phyloP scores from a whole-genome alignment of 495 filamentous ascomycete genomes.

The Antarctomyces pellizariae region DNA sequence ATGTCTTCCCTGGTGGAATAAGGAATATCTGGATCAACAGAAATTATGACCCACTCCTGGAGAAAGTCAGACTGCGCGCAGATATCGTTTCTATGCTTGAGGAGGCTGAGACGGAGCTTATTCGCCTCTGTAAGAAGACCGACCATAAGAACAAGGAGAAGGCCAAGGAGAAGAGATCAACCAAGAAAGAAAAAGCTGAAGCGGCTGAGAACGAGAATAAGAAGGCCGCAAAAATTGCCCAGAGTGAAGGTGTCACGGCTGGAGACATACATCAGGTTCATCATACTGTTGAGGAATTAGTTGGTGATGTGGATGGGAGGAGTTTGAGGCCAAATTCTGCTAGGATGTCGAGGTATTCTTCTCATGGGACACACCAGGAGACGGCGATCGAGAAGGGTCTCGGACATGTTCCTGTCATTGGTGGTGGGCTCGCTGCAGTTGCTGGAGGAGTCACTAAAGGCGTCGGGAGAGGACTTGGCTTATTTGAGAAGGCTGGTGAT shows the following conservation, averaged over 20 bases:
- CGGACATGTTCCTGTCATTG: slow-evolving; percentile 11
- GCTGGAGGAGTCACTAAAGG: slow-evolving; percentile 16
- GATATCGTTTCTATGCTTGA: slow-evolving; percentile 52
- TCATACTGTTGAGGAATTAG: slow-evolving; percentile 43
- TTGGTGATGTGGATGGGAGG: too few species aligned
- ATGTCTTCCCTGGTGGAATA: slow-evolving; percentile 90
- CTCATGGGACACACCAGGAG: too few species aligned
- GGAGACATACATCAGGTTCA: slow-evolving; percentile 63
- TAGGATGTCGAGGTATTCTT: too few species aligned
- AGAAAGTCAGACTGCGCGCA: slow-evolving; percentile 63
- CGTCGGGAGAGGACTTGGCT: slow-evolving; percentile 23
- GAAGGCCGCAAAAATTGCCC: slow-evolving; percentile 34
- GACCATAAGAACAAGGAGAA: slow-evolving; percentile 39
- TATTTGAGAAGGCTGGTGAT: slow-evolving; percentile 38
- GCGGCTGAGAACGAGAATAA: slow-evolving; percentile 27
- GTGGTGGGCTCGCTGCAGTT: slow-evolving; percentile 15
- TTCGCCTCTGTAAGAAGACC: slow-evolving; percentile 52
- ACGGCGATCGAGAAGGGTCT: slow-evolving; percentile 7
- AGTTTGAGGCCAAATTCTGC: too few species aligned
- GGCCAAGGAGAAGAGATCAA: slow-evolving; percentile 18
- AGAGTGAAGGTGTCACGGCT: slow-evolving; percentile 51
- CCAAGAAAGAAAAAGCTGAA: slow-evolving; percentile 24
- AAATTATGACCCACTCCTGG: slow-evolving; percentile 65
- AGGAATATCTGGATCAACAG: slow-evolving; percentile 94
- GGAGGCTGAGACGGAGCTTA: slow-evolving; percentile 60